These are phyloP conservation scores for Corymbia calophylla DNA, from an alignment of 441 rosid genomes.

Conservation along the genomic window DNA sequence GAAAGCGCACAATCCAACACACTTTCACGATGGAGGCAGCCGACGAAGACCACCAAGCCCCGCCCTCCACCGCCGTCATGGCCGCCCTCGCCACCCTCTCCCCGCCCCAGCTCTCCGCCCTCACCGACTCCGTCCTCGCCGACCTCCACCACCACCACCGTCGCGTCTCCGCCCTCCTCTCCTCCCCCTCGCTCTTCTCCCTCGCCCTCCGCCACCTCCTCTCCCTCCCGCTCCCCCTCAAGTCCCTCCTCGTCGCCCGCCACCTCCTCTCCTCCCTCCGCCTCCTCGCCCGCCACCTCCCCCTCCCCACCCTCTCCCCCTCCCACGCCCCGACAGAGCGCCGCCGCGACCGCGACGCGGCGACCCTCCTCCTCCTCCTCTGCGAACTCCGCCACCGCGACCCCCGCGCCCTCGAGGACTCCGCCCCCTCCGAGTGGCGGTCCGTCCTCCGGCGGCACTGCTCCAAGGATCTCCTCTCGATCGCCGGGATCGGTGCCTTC, in stretches of 20 bases:
- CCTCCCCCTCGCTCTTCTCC: conserved; percentile 68
- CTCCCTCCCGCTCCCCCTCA: conserved; percentile 50
- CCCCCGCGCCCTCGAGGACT: conserved; percentile 35
- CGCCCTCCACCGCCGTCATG: conserved; percentile 23
- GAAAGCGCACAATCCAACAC: conserved; percentile 31
- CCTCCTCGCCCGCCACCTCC: conserved; percentile 26
- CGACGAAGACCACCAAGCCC: not conserved
- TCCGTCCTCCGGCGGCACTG: conserved; percentile 19
- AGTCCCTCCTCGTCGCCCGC: conserved; percentile 62
- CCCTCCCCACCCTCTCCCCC: conserved; percentile 9
- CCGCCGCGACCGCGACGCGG: conserved; percentile 68
- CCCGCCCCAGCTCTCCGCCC: conserved; percentile 36
- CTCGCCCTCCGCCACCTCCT: conserved; percentile 70
- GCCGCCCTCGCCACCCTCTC: conserved; percentile 56
- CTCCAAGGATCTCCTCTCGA: conserved; percentile 19
- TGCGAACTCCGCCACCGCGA: conserved; percentile 60
- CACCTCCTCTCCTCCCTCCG: conserved; percentile 58
- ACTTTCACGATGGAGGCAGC: conserved; percentile 32
- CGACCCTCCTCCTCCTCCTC: conserved; percentile 61
- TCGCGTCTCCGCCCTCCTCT: conserved; percentile 62
- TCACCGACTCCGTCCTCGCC: conserved; percentile 41
- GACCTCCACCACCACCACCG: conserved; percentile 39
- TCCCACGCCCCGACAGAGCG: conserved; percentile 6
- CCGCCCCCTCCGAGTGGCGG: conserved; percentile 54
- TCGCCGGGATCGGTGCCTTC: conserved; percentile 33